These are phyloP conservation scores for Wallacemonas sp. DNA, from an alignment of 208 protist species.

Conservation along the genomic window DNA sequence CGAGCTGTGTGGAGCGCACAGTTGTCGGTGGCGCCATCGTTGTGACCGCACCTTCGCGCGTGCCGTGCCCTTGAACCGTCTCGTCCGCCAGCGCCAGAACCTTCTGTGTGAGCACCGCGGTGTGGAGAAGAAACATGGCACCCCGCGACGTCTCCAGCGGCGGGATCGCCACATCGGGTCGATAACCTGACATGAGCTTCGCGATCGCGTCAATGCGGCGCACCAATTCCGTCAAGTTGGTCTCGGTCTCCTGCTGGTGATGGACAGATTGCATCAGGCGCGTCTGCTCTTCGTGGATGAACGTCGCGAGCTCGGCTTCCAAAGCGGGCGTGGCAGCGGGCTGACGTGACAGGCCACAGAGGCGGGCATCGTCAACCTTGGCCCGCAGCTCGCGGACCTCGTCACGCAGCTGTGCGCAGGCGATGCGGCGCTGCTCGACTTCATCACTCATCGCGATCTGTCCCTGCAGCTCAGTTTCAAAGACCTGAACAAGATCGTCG, in stretches of 20 bases:
- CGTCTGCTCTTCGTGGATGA: conserved; percentile 32
- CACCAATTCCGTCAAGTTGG: conserved; percentile 32
- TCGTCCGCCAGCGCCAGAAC: conserved; percentile 62
- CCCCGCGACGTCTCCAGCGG: conserved; percentile 17
- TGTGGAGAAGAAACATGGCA: conserved; percentile 35
- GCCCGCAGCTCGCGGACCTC: conserved; percentile 30
- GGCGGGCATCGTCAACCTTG: conserved; percentile 12
- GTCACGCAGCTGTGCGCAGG: conserved; percentile 22
- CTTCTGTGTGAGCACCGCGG: conserved; percentile 44
- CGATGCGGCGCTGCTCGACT: conserved; percentile 22
- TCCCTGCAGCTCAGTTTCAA: conserved; percentile 56
- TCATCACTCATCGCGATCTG: conserved; percentile 68
- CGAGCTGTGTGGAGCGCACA: conserved; percentile 28
- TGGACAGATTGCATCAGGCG: conserved; percentile 21
- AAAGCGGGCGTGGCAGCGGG: conserved; percentile 28
- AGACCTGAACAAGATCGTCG: conserved; percentile 39
- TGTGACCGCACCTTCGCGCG: not conserved
- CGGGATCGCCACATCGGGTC: conserved; percentile 39
- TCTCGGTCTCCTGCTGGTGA: conserved; percentile 24
- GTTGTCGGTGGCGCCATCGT: not conserved
- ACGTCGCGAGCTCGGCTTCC: conserved; percentile 40
- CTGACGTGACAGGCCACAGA: conserved; percentile 4
- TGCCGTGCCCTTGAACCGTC: conserved; percentile 11
- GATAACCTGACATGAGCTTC: conserved; percentile 28
- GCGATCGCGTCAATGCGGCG: conserved; percentile 38